Conservation (phyloP, 2,329 filamentous ascomycete species). For the Pestalotiopsis sp. region DNA sequence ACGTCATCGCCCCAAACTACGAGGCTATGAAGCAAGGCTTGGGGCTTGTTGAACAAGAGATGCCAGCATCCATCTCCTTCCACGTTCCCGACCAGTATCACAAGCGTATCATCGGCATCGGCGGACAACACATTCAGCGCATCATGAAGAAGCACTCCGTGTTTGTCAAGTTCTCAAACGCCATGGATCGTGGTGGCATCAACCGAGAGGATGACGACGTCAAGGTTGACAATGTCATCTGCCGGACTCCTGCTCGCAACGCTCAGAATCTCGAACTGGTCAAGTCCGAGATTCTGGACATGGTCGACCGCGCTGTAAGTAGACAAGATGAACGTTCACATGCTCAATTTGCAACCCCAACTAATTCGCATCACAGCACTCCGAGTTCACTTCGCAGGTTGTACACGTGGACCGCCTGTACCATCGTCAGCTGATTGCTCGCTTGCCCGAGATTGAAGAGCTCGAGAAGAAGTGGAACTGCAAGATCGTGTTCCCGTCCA, state of each 20-base stretch:
- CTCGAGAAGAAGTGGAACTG: constrained; percentile 99
- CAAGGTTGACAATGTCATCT: constrained; percentile 99
- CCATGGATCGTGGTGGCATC: constrained; percentile 92
- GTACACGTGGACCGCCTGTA: constrained; percentile 94
- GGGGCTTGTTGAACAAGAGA: constrained; percentile 94
- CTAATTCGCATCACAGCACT: constrained; percentile 61
- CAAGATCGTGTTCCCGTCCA: constrained; percentile 98
- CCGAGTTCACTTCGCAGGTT: constrained; percentile 92
- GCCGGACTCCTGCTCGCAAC: constrained; percentile 93
- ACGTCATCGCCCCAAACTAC: constrained; percentile 90
- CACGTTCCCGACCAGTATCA: constrained; percentile 99
- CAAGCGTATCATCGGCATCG: constrained; percentile 98
- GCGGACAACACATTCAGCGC: constrained; percentile 96
- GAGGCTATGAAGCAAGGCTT: constrained; percentile 93
- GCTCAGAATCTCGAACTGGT: constrained; percentile 95
- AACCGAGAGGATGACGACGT: constrained; percentile 97
- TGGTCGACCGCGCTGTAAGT: constrained; percentile 91
- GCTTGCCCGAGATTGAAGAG: constrained; percentile 87
- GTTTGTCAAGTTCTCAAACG: constrained; percentile 99
- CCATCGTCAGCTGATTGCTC: constrained; percentile 89
- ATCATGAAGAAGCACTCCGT: constrained; percentile 99
- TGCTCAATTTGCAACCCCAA: constrained; percentile 9
- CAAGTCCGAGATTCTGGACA: constrained; percentile 98
- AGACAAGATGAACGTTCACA: neutral
- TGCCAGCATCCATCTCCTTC: constrained; percentile 98